A percentile compares a stretch with the other conserved stretches of the same genome.
Conservation (phyloP, 768 basidiomycete species). For the Rhodotorula babjevae region DNA sequence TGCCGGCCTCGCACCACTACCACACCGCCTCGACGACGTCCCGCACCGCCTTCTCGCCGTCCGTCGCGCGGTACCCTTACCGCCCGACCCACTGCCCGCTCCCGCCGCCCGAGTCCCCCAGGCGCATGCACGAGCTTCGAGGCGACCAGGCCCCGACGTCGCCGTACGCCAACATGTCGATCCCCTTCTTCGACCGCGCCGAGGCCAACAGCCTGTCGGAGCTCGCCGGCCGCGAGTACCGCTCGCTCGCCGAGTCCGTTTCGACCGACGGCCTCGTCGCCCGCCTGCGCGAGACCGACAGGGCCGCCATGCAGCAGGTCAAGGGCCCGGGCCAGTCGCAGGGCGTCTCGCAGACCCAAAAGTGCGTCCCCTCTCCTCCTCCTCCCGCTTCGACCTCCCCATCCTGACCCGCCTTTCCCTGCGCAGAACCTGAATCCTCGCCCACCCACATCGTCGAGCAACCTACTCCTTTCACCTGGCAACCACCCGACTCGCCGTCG, state of each 20-base stretch:
- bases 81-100: background rate
- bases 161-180: constrained; percentile 11
- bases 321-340: background rate
- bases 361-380: background rate
- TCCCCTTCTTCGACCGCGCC: constrained; percentile 1
- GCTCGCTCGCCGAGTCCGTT: background rate
- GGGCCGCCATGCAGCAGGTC: background rate
- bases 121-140: background rate
- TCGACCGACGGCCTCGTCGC: constrained; percentile 8
- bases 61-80: background rate
- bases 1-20: no score
- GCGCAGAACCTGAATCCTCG: background rate
- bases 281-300: constrained; percentile 10
- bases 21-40: no score
- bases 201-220: background rate
- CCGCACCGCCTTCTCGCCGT: no score
- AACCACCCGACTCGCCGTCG: no score
- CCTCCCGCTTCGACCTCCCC: no score
- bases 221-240: constrained; percentile 7
- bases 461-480: no score
- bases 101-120: background rate
- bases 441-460: no score
- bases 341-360: background rate
- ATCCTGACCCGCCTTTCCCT: background rate
- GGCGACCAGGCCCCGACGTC: background rate